These are phyloP conservation scores for Xanthoconium separans DNA, from an alignment of 1,284 basidiomycete species.

Conservation along the genomic window DNA sequence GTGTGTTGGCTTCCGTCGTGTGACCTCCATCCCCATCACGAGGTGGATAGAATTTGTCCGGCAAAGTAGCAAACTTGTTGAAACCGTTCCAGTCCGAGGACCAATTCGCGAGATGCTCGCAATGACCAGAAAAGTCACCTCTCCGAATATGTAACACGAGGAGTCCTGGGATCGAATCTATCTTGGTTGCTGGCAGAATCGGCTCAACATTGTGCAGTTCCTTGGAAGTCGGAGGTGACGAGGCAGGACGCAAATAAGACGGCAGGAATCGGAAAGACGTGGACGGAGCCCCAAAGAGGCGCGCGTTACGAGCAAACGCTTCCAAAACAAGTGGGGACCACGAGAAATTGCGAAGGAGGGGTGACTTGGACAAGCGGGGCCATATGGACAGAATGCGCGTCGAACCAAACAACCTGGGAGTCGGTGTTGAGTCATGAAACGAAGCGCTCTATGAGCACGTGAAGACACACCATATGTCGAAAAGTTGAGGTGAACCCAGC, in stretches of 20 bases:
- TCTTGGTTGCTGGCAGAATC: conserved; percentile 17
- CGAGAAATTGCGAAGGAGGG: conserved; percentile 43
- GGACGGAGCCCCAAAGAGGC: conserved; percentile 30
- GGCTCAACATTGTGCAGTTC: conserved; percentile 30
- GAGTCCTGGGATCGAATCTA: conserved; percentile 30
- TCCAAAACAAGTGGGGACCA: conserved; percentile 47
- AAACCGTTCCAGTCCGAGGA: conserved; percentile 39
- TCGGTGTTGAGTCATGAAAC: not conserved
- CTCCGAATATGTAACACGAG: conserved; percentile 39
- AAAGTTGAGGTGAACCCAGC: conserved; percentile 35
- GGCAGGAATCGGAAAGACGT: conserved; percentile 23
- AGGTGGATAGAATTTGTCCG: conserved; percentile 37
- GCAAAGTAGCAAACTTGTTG: conserved; percentile 42
- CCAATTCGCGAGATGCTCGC: conserved; percentile 32
- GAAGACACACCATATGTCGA: conserved; percentile 44
- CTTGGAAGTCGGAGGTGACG: conserved; percentile 1
- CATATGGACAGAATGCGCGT: conserved; percentile 43
- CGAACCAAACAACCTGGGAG: conserved; percentile 43
- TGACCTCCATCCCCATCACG: conserved; percentile 21
- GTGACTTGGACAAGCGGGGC: conserved; percentile 43
- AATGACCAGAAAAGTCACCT: conserved; percentile 37
- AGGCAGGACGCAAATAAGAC: conserved; percentile 21
- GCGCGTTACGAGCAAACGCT: conserved; percentile 37
- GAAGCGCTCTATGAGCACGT: not conserved
- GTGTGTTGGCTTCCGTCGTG: conserved; percentile 28